These are phyloP conservation scores for Backusella mclennaniae DNA, from an alignment of 192 early-diverging fungal species.

Conservation along the genomic window DNA sequence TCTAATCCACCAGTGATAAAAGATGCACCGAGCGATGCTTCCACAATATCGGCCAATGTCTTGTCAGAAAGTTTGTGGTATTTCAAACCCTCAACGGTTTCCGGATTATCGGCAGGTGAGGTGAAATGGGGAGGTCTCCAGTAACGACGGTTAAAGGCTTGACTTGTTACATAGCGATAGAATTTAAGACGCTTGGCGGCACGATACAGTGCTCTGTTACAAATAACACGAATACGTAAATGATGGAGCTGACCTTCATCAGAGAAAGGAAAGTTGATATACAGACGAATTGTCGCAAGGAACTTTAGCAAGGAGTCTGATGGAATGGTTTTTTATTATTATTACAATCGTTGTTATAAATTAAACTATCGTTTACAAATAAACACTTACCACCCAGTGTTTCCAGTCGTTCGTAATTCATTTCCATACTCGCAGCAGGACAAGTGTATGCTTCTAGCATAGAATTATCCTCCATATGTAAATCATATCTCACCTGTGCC, in stretches of 20 bases:
- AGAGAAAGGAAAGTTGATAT: constrained; percentile 66
- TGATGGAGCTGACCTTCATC: constrained; percentile 83
- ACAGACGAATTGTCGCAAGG: constrained; percentile 68
- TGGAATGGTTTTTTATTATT: neutral
- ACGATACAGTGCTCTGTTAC: constrained; percentile 69
- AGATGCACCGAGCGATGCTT: constrained; percentile 79
- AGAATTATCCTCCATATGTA: constrained; percentile 40
- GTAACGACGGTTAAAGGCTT: constrained; percentile 57
- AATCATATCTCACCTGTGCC: constrained; percentile 38
- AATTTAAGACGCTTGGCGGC: constrained; percentile 52
- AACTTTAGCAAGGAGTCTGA: constrained; percentile 81
- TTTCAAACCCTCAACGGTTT: constrained; percentile 18
- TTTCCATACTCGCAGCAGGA: constrained; percentile 61
- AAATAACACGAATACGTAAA: constrained; percentile 68
- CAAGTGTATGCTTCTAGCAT: constrained; percentile 74
- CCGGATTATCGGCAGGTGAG: constrained; percentile 17
- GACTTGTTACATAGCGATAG: constrained; percentile 58
- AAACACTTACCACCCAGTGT: constrained; percentile 63
- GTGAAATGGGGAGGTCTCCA: constrained; percentile 54
- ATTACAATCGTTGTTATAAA: too few relatives aligned
- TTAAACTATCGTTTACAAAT: too few relatives aligned
- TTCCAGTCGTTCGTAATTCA: constrained; percentile 88
- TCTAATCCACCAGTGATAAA: constrained; percentile 57
- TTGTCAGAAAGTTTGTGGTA: constrained; percentile 73
- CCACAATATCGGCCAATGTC: constrained; percentile 81